These are phyloP conservation scores for Botrytis tulipae DNA, from an alignment of 2,329 filamentous ascomycete genomes.

Conservation along the genomic window DNA sequence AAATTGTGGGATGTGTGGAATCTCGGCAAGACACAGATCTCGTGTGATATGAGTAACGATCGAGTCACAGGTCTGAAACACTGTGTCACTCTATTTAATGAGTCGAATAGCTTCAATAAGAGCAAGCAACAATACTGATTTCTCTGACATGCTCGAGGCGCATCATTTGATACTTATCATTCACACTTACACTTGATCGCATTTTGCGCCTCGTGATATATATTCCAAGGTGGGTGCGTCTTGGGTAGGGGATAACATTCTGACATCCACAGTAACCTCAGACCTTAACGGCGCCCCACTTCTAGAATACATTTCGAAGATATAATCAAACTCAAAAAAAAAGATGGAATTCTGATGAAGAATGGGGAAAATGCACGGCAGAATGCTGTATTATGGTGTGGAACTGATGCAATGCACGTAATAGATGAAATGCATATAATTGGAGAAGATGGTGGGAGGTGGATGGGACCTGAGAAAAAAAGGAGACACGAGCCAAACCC, in stretches of 20 bases:
- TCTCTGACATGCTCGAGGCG: neutral
- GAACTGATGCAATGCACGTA: conserved; percentile 16
- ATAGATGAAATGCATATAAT: conserved; percentile 4
- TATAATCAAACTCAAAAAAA: neutral
- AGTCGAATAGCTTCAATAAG: neutral
- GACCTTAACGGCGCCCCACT: neutral
- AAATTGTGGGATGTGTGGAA: neutral
- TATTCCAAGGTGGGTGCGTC: neutral
- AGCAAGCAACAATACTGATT: neutral
- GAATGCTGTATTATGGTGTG: conserved; percentile 4
- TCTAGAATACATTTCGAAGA: neutral
- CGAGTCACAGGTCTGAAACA: neutral
- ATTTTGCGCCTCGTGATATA: neutral
- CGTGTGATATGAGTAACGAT: conserved; percentile 7
- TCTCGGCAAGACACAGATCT: neutral
- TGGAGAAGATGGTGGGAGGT: neutral
- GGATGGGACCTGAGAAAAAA: conserved; percentile 2
- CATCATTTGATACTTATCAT: neutral
- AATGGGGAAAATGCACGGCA: neutral
- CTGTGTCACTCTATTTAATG: neutral
- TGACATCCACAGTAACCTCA: neutral
- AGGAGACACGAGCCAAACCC: neutral
- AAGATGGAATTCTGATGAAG: neutral
- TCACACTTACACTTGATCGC: neutral
- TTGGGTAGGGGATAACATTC: neutral